Conservation (phyloP, 2,329 filamentous ascomycete species). For the Tolypocladium cylindrosporum region DNA sequence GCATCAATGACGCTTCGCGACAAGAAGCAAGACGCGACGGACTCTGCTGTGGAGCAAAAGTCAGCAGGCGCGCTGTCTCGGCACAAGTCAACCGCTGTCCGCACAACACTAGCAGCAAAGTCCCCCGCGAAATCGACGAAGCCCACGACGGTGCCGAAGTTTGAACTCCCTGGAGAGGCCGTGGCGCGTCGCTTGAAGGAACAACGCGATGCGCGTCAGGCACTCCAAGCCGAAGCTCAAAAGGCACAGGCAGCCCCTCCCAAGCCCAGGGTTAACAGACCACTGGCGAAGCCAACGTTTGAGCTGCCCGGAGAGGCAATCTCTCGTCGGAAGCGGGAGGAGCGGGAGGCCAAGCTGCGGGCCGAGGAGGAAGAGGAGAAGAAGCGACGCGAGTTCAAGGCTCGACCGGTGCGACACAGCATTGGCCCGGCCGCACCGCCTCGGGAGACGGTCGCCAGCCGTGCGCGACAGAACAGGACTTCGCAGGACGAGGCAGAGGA, state of each 20-base stretch:
- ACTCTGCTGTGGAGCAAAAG: constrained; percentile 6
- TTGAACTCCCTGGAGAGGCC: constrained; percentile 54
- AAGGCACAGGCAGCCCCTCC: constrained; percentile 27
- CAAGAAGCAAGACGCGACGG: constrained; percentile 10
- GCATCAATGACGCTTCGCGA: constrained; percentile 28
- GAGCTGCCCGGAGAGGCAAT: constrained; percentile 55
- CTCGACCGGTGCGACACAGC: constrained; percentile 41
- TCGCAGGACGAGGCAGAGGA: constrained; percentile 15
- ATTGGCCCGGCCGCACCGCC: constrained; percentile 31
- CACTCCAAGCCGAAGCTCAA: constrained; percentile 23
- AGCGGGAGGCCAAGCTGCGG: constrained; percentile 43
- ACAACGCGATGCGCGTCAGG: constrained; percentile 44
- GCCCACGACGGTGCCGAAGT: constrained; percentile 42
- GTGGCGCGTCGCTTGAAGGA: constrained; percentile 48
- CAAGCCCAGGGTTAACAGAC: constrained; percentile 39
- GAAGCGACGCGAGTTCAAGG: constrained; percentile 54
- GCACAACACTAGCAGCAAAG: constrained; percentile 22
- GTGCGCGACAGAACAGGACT: constrained; percentile 39
- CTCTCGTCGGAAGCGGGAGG: constrained; percentile 43
- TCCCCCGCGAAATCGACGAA: constrained; percentile 41
- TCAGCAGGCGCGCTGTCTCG: constrained; percentile 8
- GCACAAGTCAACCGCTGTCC: constrained; percentile 8
- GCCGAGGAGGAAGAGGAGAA: constrained; percentile 51
- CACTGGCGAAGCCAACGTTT: constrained; percentile 45
- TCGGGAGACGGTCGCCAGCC: constrained; percentile 48